Evolutionary conservation across 805 yeast species (phyloP).

Genomic region (Starmerella floris): DNA sequence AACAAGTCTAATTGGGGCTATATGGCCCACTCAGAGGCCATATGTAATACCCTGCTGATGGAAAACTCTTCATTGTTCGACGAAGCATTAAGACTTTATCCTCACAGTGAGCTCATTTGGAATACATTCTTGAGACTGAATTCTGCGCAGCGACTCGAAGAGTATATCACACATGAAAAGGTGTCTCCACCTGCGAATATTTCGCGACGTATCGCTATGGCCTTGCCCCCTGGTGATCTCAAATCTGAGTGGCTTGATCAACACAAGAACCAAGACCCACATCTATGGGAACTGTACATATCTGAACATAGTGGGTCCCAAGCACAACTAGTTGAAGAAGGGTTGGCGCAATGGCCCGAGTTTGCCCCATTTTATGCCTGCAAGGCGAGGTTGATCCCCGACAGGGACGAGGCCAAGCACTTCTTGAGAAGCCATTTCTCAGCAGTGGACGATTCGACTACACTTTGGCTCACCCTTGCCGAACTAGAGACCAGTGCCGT

Average conservation of each 20-base stretch:
- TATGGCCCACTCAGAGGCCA: neutral
- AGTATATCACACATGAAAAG: too few species aligned
- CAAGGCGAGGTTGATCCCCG: neutral
- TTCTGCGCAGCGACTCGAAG: neutral
- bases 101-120: neutral
- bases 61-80: neutral
- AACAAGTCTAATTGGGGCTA: neutral
- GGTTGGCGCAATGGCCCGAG: constrained; percentile 2
- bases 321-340: neutral
- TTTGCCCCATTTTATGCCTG: neutral
- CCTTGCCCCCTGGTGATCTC: neutral
- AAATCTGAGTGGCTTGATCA: neutral
- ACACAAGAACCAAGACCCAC: neutral
- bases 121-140: neutral
- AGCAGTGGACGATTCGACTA: neutral
- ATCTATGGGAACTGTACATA: neutral
- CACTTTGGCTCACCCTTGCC: constrained; percentile 2
- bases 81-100: neutral
- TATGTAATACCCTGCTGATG: neutral
- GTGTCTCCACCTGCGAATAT: neutral
- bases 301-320: neutral
- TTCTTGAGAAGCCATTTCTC: neutral
- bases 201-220: neutral
- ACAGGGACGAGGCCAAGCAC: neutral
- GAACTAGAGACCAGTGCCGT: neutral